Evolutionary conservation across 352 stramenopile genomes (phyloP).

Genomic region (Blastocystis sp.): DNA sequence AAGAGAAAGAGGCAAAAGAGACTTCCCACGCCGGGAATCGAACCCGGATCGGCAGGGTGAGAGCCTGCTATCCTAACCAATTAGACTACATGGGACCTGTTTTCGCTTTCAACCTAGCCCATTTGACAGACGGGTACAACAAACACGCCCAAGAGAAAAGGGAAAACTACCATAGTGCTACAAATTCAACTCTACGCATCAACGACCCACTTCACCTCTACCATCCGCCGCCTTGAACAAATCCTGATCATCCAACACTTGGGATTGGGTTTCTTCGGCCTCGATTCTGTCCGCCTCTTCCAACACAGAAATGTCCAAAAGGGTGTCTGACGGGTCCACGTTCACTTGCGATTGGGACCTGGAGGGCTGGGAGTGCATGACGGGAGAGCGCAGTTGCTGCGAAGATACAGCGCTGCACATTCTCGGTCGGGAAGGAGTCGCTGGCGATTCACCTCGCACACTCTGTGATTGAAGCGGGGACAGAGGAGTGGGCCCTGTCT

Average conservation of each 20-base stretch:
- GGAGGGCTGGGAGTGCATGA: not conserved
- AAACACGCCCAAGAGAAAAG: not conserved
- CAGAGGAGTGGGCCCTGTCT: too few relatives aligned
- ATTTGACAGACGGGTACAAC: not conserved
- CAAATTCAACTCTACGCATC: conserved; percentile 11
- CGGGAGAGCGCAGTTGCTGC: not conserved
- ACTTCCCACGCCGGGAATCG: conserved; percentile 51
- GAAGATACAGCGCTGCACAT: not conserved
- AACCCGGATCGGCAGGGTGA: conserved; percentile 68
- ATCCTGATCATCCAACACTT: conserved; percentile 8
- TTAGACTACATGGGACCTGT: conserved; percentile 46
- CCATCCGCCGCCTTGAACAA: conserved; percentile 9
- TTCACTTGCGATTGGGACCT: not conserved
- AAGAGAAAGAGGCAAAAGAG: not conserved
- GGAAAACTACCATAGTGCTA: not conserved
- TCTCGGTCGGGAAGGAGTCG: not conserved
- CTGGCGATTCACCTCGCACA: not conserved
- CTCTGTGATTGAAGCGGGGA: not conserved
- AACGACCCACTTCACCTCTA: not conserved
- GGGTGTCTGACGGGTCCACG: not conserved
- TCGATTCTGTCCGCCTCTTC: conserved; percentile 22
- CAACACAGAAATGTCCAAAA: conserved; percentile 11
- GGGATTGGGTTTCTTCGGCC: not conserved
- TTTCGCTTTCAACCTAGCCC: not conserved
- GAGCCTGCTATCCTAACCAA: conserved; percentile 67